These are phyloP conservation scores for Amphichorda felina DNA, from an alignment of 2,329 filamentous ascomycete species.

Conservation along the genomic window DNA sequence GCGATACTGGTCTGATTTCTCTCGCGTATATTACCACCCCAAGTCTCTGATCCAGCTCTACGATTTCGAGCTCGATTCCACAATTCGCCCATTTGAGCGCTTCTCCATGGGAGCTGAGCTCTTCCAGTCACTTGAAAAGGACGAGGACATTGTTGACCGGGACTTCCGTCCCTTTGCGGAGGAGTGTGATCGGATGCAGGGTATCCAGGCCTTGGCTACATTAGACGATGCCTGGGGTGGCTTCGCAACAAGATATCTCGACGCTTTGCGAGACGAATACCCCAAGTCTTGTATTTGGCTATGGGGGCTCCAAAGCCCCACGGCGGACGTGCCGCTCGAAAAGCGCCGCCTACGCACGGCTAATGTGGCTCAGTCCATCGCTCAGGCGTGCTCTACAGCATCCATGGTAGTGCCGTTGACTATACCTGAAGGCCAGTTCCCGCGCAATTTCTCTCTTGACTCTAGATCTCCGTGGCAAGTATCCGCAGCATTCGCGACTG, in stretches of 20 bases:
- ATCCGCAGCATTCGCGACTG: slow-evolving; percentile 63
- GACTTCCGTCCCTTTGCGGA: slow-evolving; percentile 82
- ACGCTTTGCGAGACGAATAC: slow-evolving; percentile 79
- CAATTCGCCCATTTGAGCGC: slow-evolving; percentile 77
- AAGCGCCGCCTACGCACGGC: slow-evolving; percentile 42
- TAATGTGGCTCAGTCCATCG: slow-evolving; percentile 64
- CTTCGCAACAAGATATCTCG: slow-evolving; percentile 60
- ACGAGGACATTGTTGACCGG: slow-evolving; percentile 81
- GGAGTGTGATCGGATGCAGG: slow-evolving; percentile 88
- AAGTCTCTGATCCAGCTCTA: slow-evolving; percentile 76
- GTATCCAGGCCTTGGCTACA: slow-evolving; percentile 63
- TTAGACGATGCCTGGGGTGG: slow-evolving; percentile 75
- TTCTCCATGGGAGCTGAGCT: slow-evolving; percentile 76
- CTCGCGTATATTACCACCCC: slow-evolving; percentile 84
- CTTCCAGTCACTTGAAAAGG: slow-evolving; percentile 60
- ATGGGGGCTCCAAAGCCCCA: slow-evolving; percentile 65
- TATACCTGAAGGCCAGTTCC: slow-evolving; percentile 43
- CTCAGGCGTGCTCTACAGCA: slow-evolving; percentile 55
- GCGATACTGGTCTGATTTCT: slow-evolving; percentile 97
- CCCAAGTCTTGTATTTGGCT: slow-evolving; percentile 80
- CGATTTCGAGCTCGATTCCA: slow-evolving; percentile 75
- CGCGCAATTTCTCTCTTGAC: slow-evolving; percentile 48
- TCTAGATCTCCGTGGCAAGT: slow-evolving; percentile 63
- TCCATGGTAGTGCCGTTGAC: slow-evolving; percentile 70
- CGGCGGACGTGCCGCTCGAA: slow-evolving; percentile 40